Evolutionary conservation across 2,329 filamentous ascomycete species (phyloP).

Genomic region (Beauveria bassiana): DNA sequence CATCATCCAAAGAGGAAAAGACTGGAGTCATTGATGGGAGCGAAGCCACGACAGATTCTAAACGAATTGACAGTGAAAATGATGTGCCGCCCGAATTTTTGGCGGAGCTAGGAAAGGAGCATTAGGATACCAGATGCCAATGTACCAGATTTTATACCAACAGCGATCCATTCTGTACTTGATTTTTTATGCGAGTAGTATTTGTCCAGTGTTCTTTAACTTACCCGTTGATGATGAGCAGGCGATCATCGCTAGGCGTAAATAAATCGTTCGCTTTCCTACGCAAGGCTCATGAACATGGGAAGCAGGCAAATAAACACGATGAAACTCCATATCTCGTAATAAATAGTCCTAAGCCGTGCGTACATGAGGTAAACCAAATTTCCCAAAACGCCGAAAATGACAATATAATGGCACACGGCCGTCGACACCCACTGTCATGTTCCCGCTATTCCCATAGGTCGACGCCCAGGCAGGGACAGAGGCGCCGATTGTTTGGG

Average conservation of each 20-base stretch:
- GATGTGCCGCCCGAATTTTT: conserved; percentile 47
- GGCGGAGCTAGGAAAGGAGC: conserved; percentile 30
- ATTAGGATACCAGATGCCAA: neutral
- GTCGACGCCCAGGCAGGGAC: neutral
- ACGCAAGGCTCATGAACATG: neutral
- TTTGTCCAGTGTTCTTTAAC: neutral
- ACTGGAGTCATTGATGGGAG: neutral
- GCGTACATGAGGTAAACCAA: neutral
- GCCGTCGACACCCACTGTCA: neutral
- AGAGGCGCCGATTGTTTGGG: neutral
- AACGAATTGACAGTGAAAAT: conserved; percentile 31
- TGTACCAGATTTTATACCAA: neutral
- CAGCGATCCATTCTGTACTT: neutral
- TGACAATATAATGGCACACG: conserved; percentile 6
- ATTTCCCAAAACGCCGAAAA: neutral
- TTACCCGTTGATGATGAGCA: neutral
- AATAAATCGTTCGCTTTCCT: neutral
- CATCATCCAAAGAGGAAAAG: conserved; percentile 12
- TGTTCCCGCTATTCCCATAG: neutral
- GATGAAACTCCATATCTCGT: conserved; percentile 6
- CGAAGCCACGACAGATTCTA: neutral
- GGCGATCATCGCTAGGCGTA: neutral
- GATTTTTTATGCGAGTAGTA: neutral
- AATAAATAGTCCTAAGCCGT: neutral
- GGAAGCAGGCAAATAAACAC: neutral